phyloP scores from a whole-genome alignment of 805 yeast genomes.

The Kodamaea jinghongensis region DNA sequence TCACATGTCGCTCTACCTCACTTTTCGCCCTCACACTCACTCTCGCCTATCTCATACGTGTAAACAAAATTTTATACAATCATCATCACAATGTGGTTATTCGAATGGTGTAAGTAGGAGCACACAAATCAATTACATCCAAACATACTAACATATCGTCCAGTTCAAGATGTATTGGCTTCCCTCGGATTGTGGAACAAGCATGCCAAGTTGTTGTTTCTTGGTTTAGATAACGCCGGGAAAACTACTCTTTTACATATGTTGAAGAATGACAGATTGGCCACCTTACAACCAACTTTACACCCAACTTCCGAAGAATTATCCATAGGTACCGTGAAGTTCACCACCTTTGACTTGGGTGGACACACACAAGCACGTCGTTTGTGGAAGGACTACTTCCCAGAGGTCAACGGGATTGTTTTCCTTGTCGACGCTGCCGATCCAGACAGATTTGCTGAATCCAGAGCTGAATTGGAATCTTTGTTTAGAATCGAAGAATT shows the following conservation, averaged over 20 bases:
- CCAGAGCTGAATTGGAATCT: constrained; percentile 92
- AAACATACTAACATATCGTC: constrained; percentile 17
- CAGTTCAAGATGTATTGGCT: constrained; percentile 46
- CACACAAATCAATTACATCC: not conserved
- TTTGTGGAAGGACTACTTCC: constrained; percentile 99
- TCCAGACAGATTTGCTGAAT: constrained; percentile 90
- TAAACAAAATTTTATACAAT: not conserved
- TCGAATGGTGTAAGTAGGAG: constrained; percentile 36
- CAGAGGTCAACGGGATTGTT: constrained; percentile 97
- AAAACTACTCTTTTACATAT: constrained; percentile 42
- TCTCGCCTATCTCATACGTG: not conserved
- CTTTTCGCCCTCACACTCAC: too few relatives aligned
- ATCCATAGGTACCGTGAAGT: constrained; percentile 92
- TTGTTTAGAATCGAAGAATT: constrained; percentile 91
- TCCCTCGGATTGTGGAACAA: constrained; percentile 49
- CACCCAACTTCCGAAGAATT: constrained; percentile 99
- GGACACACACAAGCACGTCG: constrained; percentile 99
- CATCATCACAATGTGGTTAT: constrained; percentile 29
- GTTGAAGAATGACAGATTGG: constrained; percentile 88
- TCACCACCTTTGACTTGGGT: constrained; percentile 97
- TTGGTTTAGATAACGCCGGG: constrained; percentile 49
- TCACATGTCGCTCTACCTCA: too few relatives aligned
- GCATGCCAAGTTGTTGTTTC: constrained; percentile 46
- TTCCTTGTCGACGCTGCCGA: constrained; percentile 97
- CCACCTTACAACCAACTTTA: constrained; percentile 95